Percentiles rank a stretch among this genome's conserved stretches.
These are phyloP conservation scores for Calonectria henricotiae DNA, from an alignment of 2,329 filamentous ascomycete species.

Conservation along the genomic window DNA sequence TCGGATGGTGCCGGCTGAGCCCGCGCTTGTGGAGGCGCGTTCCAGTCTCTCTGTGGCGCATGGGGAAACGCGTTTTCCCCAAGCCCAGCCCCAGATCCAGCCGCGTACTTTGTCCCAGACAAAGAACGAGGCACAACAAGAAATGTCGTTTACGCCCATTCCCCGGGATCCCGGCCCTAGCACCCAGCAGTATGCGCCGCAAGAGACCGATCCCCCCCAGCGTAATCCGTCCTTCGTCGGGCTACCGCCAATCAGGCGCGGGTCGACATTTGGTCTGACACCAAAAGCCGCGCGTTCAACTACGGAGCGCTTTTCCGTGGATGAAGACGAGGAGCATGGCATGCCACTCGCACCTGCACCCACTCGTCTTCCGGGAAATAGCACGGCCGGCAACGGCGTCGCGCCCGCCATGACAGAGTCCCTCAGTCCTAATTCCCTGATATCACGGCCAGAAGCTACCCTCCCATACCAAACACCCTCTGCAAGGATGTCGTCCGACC, in stretches of 20 bases:
- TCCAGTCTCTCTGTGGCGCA: slow-evolving; percentile 12
- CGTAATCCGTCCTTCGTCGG: slow-evolving; percentile 70
- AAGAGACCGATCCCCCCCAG: slow-evolving; percentile 54
- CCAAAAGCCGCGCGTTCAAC: slow-evolving; percentile 57
- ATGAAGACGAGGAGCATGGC: slow-evolving; percentile 55
- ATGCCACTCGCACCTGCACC: slow-evolving; percentile 28
- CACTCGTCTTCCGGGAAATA: slow-evolving; percentile 29
- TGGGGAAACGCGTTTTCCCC: slow-evolving; percentile 31
- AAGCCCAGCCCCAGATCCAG: slow-evolving; percentile 33
- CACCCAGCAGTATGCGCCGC: slow-evolving; percentile 27
- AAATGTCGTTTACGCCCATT: slow-evolving; percentile 33
- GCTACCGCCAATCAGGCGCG: slow-evolving; percentile 73
- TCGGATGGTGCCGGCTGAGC: slow-evolving; percentile 48
- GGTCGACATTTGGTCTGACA: slow-evolving; percentile 70
- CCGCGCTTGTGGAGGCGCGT: slow-evolving; percentile 36
- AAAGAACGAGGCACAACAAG: slow-evolving; percentile 26
- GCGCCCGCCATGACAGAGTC: slow-evolving; percentile 5
- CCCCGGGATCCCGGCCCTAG: slow-evolving; percentile 37
- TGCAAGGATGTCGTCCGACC: slow-evolving; percentile 32
- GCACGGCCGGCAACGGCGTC: slow-evolving; percentile 23
- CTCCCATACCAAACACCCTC: slow-evolving; percentile 25
- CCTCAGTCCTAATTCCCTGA: slow-evolving; percentile 26
- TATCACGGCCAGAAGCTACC: slow-evolving; percentile 27
- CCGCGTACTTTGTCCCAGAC: slow-evolving; percentile 42
- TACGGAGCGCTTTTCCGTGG: slow-evolving; percentile 54